A percentile compares a stretch with the other conserved stretches of the same genome.
Conservation (phyloP, 2,329 filamentous ascomycete genomes). For the Cercospora berteroae region DNA sequence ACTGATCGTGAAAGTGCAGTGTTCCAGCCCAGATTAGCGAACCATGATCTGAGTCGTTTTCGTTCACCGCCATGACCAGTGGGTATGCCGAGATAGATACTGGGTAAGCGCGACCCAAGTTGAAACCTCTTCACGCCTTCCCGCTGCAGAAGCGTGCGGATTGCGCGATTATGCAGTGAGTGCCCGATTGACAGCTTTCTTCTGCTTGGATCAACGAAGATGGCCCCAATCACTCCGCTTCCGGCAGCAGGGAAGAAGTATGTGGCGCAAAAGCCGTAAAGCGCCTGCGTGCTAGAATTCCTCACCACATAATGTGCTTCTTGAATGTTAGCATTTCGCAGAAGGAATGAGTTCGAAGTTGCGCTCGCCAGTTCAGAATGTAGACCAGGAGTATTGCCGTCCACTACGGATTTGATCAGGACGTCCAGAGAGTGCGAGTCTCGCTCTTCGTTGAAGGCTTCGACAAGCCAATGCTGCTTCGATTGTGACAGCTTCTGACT, state of each 20-base stretch:
- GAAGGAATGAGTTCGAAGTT: conserved; percentile 71
- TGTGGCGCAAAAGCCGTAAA: conserved; percentile 90
- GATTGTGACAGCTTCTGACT: conserved; percentile 84
- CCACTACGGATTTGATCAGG: conserved; percentile 69
- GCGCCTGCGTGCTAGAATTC: conserved; percentile 84
- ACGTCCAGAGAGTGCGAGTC: conserved; percentile 71
- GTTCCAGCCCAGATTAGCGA: conserved; percentile 87
- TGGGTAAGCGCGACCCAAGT: conserved; percentile 75
- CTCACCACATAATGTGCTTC: conserved; percentile 89
- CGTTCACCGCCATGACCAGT: conserved; percentile 61
- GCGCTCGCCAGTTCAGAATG: conserved; percentile 68
- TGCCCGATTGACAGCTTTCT: conserved; percentile 87
- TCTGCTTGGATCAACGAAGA: conserved; percentile 86
- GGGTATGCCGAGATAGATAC: conserved; percentile 83
- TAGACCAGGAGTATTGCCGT: conserved; percentile 63
- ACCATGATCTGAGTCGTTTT: conserved; percentile 71
- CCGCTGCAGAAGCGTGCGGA: conserved; percentile 70
- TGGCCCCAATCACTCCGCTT: conserved; percentile 73
- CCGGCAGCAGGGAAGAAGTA: conserved; percentile 71
- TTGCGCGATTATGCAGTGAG: conserved; percentile 80
- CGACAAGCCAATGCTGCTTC: conserved; percentile 93
- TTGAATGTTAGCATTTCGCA: conserved; percentile 67
- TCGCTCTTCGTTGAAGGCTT: conserved; percentile 77
- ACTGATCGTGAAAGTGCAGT: conserved; percentile 61
- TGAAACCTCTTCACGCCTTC: conserved; percentile 75